These are phyloP conservation scores for Populus trichocarpa DNA, from an alignment of 441 rosid species.

Conservation along the genomic window DNA sequence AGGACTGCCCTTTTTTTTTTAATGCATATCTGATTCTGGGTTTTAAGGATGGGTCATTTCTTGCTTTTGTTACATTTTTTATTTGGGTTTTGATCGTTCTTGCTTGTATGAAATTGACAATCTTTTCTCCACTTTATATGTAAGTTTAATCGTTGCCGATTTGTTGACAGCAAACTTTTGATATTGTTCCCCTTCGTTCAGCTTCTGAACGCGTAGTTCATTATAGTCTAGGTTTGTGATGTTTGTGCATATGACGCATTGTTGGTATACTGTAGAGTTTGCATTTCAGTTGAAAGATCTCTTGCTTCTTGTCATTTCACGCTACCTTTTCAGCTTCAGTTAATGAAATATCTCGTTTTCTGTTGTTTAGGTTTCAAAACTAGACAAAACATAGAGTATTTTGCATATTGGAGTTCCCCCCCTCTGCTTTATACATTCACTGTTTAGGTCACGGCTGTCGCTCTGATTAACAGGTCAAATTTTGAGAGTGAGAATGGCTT, in stretches of 20 bases:
- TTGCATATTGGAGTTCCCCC: slow-evolving; percentile 2
- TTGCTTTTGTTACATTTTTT: neutral
- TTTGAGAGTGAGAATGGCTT: slow-evolving; percentile 38
- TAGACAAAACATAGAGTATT: neutral
- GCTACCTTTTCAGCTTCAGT: neutral
- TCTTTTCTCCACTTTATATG: neutral
- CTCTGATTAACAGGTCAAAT: slow-evolving; percentile 13
- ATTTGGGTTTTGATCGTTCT: neutral
- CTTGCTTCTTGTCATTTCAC: neutral
- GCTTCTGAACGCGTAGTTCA: neutral
- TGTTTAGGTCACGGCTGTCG: slow-evolving; percentile 3
- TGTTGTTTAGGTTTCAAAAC: slow-evolving; percentile 7
- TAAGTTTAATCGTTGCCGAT: neutral
- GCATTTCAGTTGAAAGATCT: neutral
- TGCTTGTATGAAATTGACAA: neutral
- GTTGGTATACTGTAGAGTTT: neutral
- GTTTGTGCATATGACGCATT: neutral
- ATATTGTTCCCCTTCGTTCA: neutral
- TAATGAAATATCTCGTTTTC: neutral
- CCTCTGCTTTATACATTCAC: neutral
- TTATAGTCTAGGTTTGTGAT: slow-evolving; percentile 1
- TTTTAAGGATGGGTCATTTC: neutral
- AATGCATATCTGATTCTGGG: neutral
- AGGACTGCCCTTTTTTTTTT: neutral
- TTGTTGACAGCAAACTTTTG: neutral